Evolutionary conservation across 1,284 basidiomycete species (phyloP).

Genomic region (Leccinum insigne): DNA sequence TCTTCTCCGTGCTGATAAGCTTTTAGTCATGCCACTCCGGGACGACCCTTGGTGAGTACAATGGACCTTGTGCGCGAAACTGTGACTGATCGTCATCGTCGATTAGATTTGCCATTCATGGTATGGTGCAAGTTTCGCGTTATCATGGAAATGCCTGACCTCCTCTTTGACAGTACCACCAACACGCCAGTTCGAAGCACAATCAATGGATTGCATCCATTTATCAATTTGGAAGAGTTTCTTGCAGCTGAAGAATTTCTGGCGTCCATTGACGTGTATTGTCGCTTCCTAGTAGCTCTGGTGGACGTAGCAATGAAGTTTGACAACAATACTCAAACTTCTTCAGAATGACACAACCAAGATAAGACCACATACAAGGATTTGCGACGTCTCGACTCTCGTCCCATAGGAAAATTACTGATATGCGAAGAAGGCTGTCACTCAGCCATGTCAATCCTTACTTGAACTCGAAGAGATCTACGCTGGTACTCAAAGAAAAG

Average conservation of each 20-base stretch:
- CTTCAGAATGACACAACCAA: constrained; percentile 31
- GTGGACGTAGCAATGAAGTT: constrained; percentile 46
- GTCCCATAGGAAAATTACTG: constrained; percentile 54
- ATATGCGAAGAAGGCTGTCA: constrained; percentile 48
- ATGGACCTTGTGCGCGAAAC: neutral
- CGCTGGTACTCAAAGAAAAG: constrained; percentile 64
- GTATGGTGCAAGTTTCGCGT: constrained; percentile 18
- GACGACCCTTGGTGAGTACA: constrained; percentile 29
- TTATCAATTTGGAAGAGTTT: constrained; percentile 34
- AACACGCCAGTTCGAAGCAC: constrained; percentile 47
- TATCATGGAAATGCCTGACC: too few species aligned
- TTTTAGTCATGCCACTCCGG: constrained; percentile 29
- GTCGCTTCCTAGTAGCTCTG: constrained; percentile 28
- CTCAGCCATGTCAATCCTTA: constrained; percentile 26
- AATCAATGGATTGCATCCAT: constrained; percentile 42
- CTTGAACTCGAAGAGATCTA: constrained; percentile 61
- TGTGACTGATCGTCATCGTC: neutral
- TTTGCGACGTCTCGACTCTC: constrained; percentile 41
- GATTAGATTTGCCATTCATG: constrained; percentile 60
- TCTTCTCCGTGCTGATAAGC: neutral
- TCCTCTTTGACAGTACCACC: constrained; percentile 27
- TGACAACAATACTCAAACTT: constrained; percentile 53
- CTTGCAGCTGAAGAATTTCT: constrained; percentile 49
- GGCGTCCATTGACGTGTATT: constrained; percentile 46
- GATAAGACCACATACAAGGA: constrained; percentile 34